Evolutionary conservation across 1,284 basidiomycete genomes (phyloP).

Genomic region (Pterulicium gracile): DNA sequence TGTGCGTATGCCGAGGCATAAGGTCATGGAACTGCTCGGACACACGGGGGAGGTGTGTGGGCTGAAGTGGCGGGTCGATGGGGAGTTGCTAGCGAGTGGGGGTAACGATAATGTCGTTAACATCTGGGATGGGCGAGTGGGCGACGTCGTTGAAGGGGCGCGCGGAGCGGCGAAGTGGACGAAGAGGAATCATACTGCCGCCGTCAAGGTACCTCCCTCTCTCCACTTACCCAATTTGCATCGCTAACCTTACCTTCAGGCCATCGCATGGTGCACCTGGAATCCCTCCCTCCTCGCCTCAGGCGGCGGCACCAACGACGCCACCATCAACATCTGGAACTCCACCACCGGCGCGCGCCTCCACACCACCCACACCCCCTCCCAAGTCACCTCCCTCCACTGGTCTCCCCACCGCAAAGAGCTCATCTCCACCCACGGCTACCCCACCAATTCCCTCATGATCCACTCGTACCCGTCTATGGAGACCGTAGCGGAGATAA

Average conservation of each 20-base stretch:
- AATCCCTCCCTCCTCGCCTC: constrained; percentile 86
- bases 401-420: constrained; percentile 90
- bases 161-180: constrained; percentile 77
- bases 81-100: constrained; percentile 85
- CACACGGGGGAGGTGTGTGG: constrained; percentile 89
- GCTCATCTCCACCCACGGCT: constrained; percentile 88
- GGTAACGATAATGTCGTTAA: constrained; percentile 97
- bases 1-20: constrained; percentile 78
- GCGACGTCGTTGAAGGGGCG: constrained; percentile 49
- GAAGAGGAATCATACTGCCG: constrained; percentile 89
- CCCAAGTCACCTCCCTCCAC: constrained; percentile 88
- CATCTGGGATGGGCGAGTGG: constrained; percentile 84
- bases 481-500: constrained; percentile 76
- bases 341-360: constrained; percentile 82
- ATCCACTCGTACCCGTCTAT: constrained; percentile 62
- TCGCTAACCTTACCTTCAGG: constrained; percentile 30
- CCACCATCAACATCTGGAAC: constrained; percentile 91
- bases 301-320: constrained; percentile 92
- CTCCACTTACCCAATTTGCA: constrained; percentile 1
- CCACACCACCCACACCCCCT: constrained; percentile 73
- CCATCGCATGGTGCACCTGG: constrained; percentile 97
- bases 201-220: constrained; percentile 63
- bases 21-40: constrained; percentile 81
- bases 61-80: constrained; percentile 72
- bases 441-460: constrained; percentile 67